phyloP scores from a whole-genome alignment of 768 basidiomycete genomes.

The Crepidotus variabilis region DNA sequence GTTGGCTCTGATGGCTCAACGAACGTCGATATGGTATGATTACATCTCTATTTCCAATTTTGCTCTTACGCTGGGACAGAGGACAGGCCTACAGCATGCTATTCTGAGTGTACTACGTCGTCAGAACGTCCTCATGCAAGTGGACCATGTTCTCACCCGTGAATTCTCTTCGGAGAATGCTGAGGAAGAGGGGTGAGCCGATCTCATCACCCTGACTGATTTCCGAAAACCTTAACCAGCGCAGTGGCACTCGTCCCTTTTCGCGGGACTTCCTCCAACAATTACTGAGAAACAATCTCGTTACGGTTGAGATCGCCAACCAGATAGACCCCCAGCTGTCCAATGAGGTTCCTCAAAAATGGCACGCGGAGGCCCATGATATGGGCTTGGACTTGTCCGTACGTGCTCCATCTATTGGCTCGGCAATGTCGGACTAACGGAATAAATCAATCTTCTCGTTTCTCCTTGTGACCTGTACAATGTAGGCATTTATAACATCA shows the following conservation, averaged over 20 bases:
- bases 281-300: constrained; percentile 46
- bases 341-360: constrained; percentile 43
- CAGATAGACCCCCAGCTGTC: constrained; percentile 11
- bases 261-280: constrained; percentile 53
- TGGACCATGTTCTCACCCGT: constrained; percentile 43
- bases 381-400: constrained; percentile 56
- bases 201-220: background rate
- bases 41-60: background rate
- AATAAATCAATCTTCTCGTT: too few species aligned
- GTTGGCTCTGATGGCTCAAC: constrained; percentile 48
- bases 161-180: constrained; percentile 19
- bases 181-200: constrained; percentile 27
- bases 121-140: constrained; percentile 51
- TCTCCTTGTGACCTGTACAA: background rate
- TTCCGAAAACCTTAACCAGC: background rate
- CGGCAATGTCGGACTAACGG: too few species aligned
- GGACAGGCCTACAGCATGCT: constrained; percentile 42
- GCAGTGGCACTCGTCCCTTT: constrained; percentile 28
- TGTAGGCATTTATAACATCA: constrained; percentile 52
- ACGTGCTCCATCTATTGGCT: constrained; percentile 10
- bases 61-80: background rate
- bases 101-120: constrained; percentile 49
- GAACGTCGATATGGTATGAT: constrained; percentile 57
- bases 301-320: constrained; percentile 31
- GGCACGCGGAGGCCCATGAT: constrained; percentile 60